Percentiles rank a stretch among this genome's conserved stretches.
Conservation (phyloP, 495 filamentous ascomycete genomes). For the Aspergillus baeticus region DNA sequence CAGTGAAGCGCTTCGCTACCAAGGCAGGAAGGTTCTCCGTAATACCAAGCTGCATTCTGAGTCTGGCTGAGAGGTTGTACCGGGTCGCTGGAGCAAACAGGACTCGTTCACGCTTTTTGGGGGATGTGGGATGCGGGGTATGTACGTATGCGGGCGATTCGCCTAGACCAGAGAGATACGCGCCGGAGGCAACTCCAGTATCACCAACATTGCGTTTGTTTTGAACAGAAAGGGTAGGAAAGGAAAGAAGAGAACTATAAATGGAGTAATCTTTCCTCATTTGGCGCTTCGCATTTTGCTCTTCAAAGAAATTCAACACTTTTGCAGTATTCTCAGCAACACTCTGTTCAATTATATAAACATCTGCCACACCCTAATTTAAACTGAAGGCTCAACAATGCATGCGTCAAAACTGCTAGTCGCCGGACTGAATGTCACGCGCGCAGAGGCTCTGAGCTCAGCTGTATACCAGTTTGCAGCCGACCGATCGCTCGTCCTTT, state of each 20-base stretch:
- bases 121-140: slow-evolving; percentile 13
- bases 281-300: too few relatives aligned
- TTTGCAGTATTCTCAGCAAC: too few relatives aligned
- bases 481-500: not conserved
- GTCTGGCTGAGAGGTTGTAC: slow-evolving; percentile 1
- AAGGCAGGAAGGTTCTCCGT: slow-evolving; percentile 49
- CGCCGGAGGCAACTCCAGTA: not conserved
- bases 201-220: not conserved
- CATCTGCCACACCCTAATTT: too few relatives aligned
- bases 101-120: not conserved
- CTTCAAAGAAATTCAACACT: too few relatives aligned
- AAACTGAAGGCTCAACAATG: not conserved
- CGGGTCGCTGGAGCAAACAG: slow-evolving; percentile 8
- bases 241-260: too few relatives aligned
- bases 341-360: too few relatives aligned
- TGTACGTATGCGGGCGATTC: slow-evolving; percentile 12
- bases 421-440: slow-evolving; percentile 2
- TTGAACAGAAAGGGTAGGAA: too few relatives aligned
- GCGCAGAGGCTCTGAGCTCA: not conserved
- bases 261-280: too few relatives aligned
- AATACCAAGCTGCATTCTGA: slow-evolving; percentile 40
- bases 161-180: not conserved
- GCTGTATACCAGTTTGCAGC: not conserved
- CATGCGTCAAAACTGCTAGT: not conserved
- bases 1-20: slow-evolving; percentile 52